A percentile compares a stretch with the other conserved stretches of the same genome.
Conservation (phyloP, 331 rosid genomes). For the Malus hybrid region DNA sequence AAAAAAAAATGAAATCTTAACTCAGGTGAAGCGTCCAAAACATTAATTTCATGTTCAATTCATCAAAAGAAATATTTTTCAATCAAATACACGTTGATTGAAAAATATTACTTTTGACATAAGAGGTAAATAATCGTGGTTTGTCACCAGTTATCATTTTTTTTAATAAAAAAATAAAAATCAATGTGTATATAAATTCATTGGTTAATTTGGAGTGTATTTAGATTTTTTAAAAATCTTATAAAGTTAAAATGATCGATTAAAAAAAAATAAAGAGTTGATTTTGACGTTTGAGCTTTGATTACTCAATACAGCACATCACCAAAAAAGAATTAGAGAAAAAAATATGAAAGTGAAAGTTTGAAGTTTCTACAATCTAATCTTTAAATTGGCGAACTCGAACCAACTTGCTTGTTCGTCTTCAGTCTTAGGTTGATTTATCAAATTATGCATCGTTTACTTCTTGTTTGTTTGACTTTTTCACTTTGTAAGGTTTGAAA, state of each 20-base stretch:
- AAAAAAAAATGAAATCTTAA: too few relatives aligned
- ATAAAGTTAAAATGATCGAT: too few relatives aligned
- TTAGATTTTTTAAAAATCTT: too few relatives aligned
- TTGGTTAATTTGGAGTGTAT: too few relatives aligned
- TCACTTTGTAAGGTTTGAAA: background rate
- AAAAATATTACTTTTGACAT: too few relatives aligned
- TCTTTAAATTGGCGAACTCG: background rate
- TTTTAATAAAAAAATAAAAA: too few relatives aligned
- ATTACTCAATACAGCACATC: background rate
- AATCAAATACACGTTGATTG: too few relatives aligned
- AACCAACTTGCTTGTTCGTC: background rate
- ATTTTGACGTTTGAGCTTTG: conserved; percentile 1
- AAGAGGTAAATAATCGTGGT: too few relatives aligned
- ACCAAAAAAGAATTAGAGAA: background rate
- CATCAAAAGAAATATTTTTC: too few relatives aligned
- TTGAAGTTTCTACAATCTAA: background rate
- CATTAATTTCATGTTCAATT: too few relatives aligned
- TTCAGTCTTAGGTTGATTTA: background rate
- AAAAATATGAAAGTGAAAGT: background rate
- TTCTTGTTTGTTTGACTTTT: background rate
- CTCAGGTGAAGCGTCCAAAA: too few relatives aligned
- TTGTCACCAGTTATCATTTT: accelerated
- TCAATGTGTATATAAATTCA: too few relatives aligned
- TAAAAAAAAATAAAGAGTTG: background rate
- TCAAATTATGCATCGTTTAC: background rate